phyloP scores from a whole-genome alignment of 2,329 filamentous ascomycete genomes.

The Davidsoniella neocaledoniae region DNA sequence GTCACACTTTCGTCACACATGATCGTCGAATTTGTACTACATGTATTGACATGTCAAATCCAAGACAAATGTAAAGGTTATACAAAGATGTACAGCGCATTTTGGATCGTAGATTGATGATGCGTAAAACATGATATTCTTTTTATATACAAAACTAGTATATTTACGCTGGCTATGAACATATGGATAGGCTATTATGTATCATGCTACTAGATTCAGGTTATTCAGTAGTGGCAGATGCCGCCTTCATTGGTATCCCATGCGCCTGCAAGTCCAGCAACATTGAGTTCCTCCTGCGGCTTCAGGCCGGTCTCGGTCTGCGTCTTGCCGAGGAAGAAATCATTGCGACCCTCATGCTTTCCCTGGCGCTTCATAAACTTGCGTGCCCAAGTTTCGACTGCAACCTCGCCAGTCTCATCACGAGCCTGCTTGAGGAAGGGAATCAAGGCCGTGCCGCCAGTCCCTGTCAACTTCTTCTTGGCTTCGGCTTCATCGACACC shows the following conservation, averaged over 20 bases:
- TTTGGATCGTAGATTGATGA: no score
- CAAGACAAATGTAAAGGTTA: no score
- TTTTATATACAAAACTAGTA: no score
- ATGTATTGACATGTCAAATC: no score
- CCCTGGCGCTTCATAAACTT: slow-evolving; percentile 39
- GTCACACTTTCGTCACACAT: no score
- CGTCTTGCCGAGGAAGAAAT: slow-evolving; percentile 41
- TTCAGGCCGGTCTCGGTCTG: slow-evolving; percentile 24
- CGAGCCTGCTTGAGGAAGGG: slow-evolving; percentile 92
- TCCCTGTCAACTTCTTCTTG: slow-evolving; percentile 48
- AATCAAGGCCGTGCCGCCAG: slow-evolving; percentile 83
- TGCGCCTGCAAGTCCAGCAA: slow-evolving; percentile 58
- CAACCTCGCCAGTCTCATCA: slow-evolving; percentile 88
- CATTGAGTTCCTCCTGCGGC: slow-evolving; percentile 26
- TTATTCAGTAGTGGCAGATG: slow-evolving; percentile 34
- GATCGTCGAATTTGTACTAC: no score
- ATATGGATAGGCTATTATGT: no score
- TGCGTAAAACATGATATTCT: no score
- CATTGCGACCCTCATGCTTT: slow-evolving; percentile 31
- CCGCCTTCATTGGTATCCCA: slow-evolving; percentile 79
- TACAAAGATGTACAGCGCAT: no score
- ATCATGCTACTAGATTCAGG: no score
- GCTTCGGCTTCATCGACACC: slow-evolving; percentile 1
- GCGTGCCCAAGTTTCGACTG: slow-evolving; percentile 49
- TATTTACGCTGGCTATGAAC: no score